These are phyloP conservation scores for Rutstroemia sp. DNA, from an alignment of 2,329 filamentous ascomycete genomes.

Conservation along the genomic window DNA sequence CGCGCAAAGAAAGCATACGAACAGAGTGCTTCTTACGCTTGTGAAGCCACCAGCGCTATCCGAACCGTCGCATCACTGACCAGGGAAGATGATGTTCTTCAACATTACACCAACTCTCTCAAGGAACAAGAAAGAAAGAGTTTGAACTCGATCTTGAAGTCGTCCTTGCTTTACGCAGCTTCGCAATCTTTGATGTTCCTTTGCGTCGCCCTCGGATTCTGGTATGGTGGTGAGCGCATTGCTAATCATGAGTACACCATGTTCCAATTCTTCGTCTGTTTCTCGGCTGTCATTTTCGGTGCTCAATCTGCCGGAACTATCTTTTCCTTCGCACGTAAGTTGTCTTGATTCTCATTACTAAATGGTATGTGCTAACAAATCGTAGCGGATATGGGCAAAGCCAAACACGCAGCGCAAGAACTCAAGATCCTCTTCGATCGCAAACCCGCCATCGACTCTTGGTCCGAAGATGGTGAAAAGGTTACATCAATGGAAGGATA, in stretches of 20 bases:
- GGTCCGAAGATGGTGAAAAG: conserved; percentile 61
- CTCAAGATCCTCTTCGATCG: conserved; percentile 81
- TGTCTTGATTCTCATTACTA: neutral
- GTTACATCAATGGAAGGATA: conserved; percentile 62
- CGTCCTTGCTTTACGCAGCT: conserved; percentile 71
- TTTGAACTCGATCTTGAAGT: conserved; percentile 66
- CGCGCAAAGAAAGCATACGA: conserved; percentile 76
- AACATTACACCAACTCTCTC: conserved; percentile 61
- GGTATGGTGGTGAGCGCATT: conserved; percentile 79
- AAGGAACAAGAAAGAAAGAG: conserved; percentile 59
- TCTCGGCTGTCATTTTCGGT: conserved; percentile 81
- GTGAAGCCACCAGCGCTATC: conserved; percentile 89
- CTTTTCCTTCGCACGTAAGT: conserved; percentile 68
- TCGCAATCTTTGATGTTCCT: conserved; percentile 81
- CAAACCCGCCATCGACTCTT: conserved; percentile 73
- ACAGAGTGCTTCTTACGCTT: conserved; percentile 76
- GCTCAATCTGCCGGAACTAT: conserved; percentile 85
- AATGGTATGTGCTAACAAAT: conserved; percentile 11
- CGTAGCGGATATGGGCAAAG: conserved; percentile 77
- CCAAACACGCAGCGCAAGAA: conserved; percentile 72
- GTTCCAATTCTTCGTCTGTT: conserved; percentile 90
- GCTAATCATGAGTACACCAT: conserved; percentile 62
- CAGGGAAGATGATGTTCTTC: conserved; percentile 72
- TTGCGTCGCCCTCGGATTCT: conserved; percentile 82
- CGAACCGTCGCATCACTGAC: conserved; percentile 89